phyloP scores from a whole-genome alignment of 129 eudicot genomes.

The Erigeron canadensis region DNA sequence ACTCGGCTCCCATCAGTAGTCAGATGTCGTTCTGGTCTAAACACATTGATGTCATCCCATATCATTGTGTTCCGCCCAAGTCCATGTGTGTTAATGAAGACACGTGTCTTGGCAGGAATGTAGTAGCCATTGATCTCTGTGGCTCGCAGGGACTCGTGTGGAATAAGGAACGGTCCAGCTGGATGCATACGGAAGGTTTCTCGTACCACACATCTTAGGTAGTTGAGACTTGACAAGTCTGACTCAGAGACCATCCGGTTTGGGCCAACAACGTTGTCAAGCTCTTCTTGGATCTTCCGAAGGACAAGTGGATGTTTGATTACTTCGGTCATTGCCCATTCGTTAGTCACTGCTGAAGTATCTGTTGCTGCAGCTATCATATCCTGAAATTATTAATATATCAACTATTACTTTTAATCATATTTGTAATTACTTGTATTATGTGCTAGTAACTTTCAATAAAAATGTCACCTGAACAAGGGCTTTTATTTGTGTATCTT shows the following conservation, averaged over 20 bases:
- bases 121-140: conserved; percentile 83
- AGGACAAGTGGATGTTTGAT: conserved; percentile 86
- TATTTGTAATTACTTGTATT: background rate
- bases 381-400: conserved; percentile 41
- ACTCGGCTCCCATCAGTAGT: conserved; percentile 65
- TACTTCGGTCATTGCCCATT: conserved; percentile 95
- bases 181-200: conserved; percentile 97
- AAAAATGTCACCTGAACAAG: conserved; percentile 64
- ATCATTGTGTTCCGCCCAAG: conserved; percentile 69
- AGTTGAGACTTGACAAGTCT: conserved; percentile 65
- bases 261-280: conserved; percentile 68
- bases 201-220: conserved; percentile 77
- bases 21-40: conserved; percentile 77
- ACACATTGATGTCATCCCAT: conserved; percentile 79
- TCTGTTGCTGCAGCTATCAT: conserved; percentile 99
- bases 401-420: background rate
- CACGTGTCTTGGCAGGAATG: conserved; percentile 87
- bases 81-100: conserved; percentile 90
- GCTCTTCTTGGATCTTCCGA: conserved; percentile 69
- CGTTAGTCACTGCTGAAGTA: conserved; percentile 92
- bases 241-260: conserved; percentile 74
- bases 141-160: conserved; percentile 73
- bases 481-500: conserved; percentile 88
- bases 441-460: background rate
- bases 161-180: conserved; percentile 95